phyloP scores from a whole-genome alignment of 352 stramenopile species.

The Blastocystis sp. region DNA sequence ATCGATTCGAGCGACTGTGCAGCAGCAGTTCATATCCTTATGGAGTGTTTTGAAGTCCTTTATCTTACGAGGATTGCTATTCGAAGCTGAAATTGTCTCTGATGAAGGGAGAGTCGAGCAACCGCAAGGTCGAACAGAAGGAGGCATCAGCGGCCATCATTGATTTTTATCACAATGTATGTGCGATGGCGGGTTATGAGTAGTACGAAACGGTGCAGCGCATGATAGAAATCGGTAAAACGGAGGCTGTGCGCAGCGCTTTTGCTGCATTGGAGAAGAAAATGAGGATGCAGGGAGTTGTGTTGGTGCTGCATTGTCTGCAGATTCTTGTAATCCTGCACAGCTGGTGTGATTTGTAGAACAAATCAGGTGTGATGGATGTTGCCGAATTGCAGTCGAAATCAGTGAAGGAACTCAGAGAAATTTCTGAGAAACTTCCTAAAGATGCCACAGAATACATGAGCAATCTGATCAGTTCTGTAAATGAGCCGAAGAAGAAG shows the following conservation, averaged over 20 bases:
- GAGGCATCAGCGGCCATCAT: background rate
- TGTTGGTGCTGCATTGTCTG: background rate
- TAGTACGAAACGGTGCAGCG: conserved; percentile 21
- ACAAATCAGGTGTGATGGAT: background rate
- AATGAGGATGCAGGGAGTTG: background rate
- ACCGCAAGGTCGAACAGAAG: background rate
- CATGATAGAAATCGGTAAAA: background rate
- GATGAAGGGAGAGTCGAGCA: background rate
- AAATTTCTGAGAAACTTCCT: background rate
- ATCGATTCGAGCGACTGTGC: background rate
- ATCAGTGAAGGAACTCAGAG: background rate
- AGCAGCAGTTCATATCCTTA: background rate
- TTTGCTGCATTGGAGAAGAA: background rate
- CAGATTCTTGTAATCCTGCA: background rate
- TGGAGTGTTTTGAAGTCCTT: background rate
- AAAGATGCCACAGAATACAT: background rate
- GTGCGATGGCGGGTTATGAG: background rate
- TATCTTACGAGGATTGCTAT: background rate
- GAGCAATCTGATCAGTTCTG: background rate
- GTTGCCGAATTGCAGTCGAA: background rate
- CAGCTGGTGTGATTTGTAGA: background rate
- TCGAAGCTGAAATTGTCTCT: background rate
- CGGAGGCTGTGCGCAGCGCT: background rate
- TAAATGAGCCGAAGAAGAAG: background rate
- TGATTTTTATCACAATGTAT: background rate